A percentile compares a stretch with the other conserved stretches of the same genome.
phyloP scores from a whole-genome alignment of 2,329 filamentous ascomycete species.

The Dryadomyces quercus-mongolicae region DNA sequence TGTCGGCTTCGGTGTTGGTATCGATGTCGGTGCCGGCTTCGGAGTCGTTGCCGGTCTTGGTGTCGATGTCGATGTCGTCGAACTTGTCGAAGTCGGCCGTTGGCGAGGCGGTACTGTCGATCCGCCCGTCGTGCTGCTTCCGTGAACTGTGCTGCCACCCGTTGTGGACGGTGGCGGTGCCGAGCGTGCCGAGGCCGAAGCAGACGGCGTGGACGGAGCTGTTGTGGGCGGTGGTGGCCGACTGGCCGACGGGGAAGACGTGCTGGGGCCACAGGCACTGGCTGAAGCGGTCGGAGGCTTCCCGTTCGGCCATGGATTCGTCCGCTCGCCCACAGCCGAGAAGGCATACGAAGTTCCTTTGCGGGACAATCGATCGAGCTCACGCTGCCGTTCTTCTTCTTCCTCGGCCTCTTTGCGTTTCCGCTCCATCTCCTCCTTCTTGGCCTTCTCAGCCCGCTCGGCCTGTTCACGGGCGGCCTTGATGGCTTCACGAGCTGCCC shows the following conservation, averaged over 20 bases:
- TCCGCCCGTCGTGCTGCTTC: neutral
- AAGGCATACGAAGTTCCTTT: slow-evolving; percentile 47
- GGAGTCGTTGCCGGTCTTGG: neutral
- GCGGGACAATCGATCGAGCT: slow-evolving; percentile 20
- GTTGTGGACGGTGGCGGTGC: slow-evolving; percentile 11
- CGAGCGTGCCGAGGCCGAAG: slow-evolving; percentile 20
- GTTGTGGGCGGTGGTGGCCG: slow-evolving; percentile 12
- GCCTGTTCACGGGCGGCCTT: slow-evolving; percentile 19
- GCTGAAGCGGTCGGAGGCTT: slow-evolving; percentile 26
- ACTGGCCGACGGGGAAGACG: no score
- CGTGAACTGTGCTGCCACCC: neutral
- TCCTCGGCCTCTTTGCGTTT: slow-evolving; percentile 17
- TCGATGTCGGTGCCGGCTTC: slow-evolving; percentile 8
- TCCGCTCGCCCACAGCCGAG: slow-evolving; percentile 55
- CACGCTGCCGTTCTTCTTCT: slow-evolving; percentile 14
- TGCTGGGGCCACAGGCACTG: neutral
- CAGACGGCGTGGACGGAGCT: slow-evolving; percentile 15
- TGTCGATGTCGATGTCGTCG: neutral
- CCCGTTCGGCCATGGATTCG: slow-evolving; percentile 57
- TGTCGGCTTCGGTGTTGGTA: neutral
- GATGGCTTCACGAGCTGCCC: no score
- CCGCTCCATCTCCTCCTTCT: slow-evolving; percentile 19
- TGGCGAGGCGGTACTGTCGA: neutral
- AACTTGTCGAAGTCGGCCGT: neutral
- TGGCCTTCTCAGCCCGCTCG: slow-evolving; percentile 17